Evolutionary conservation across 306 rosid genomes (phyloP).

Genomic region (Citrullus mucosospermus): DNA sequence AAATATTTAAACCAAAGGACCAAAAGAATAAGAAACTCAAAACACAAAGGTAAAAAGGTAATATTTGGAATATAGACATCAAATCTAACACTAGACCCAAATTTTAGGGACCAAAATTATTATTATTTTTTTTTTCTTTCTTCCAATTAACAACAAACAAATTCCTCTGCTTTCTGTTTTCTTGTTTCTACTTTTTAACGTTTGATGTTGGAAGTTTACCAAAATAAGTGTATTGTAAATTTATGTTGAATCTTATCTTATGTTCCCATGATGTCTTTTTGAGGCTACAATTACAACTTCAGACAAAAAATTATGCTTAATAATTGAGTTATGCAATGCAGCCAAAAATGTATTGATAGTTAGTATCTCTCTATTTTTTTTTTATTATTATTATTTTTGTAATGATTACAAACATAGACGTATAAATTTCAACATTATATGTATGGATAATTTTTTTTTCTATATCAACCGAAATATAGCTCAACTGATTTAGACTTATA

Average conservation of each 20-base stretch:
- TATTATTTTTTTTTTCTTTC: not conserved
- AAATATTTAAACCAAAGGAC: too few species aligned
- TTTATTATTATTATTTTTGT: too few species aligned
- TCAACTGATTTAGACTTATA: too few species aligned
- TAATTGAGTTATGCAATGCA: not conserved
- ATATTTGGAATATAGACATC: too few species aligned
- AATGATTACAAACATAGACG: not conserved
- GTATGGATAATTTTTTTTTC: too few species aligned
- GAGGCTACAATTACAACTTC: not conserved
- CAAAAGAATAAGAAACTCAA: too few species aligned
- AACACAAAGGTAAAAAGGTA: too few species aligned
- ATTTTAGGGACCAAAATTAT: too few species aligned
- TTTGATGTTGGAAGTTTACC: not conserved
- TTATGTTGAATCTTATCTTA: not conserved
- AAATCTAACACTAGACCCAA: too few species aligned
- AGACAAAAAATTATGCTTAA: not conserved
- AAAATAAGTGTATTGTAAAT: not conserved
- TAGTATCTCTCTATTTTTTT: not conserved
- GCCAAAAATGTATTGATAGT: not conserved
- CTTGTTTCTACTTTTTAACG: not conserved
- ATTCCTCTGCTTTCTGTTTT: not conserved
- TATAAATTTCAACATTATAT: not conserved
- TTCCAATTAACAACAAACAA: not conserved
- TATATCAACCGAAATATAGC: too few species aligned
- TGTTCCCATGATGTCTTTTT: not conserved